These are phyloP conservation scores for Geotrichum klebahnii DNA, from an alignment of 1,139 yeast species.

Conservation along the genomic window DNA sequence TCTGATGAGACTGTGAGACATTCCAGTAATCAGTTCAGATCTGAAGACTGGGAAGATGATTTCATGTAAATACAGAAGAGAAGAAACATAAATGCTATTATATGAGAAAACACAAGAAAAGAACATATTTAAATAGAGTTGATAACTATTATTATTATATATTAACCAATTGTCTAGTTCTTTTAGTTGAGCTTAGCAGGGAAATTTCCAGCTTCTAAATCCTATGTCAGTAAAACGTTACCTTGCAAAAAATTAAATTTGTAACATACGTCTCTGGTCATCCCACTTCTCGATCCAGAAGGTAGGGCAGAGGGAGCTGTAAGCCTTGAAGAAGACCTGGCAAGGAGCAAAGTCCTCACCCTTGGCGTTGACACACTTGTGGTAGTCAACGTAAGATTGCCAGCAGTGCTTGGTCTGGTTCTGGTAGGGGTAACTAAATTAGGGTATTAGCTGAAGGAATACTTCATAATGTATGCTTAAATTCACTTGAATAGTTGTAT, in stretches of 20 bases:
- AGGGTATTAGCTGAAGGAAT: neutral
- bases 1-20: conserved; percentile 48
- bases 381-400: conserved; percentile 96
- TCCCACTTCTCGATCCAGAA: conserved; percentile 96
- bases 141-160: neutral
- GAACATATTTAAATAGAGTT: neutral
- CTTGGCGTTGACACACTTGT: conserved; percentile 91
- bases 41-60: conserved; percentile 65
- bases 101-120: neutral
- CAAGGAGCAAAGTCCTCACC: conserved; percentile 99
- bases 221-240: neutral
- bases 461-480: neutral
- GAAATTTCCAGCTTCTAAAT: conserved; percentile 53
- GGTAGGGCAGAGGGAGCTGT: conserved; percentile 84
- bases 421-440: conserved; percentile 64
- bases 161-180: neutral
- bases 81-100: neutral
- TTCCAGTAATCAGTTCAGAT: conserved; percentile 51
- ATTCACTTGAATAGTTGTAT: neutral
- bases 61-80: conserved; percentile 45
- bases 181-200: conserved; percentile 53
- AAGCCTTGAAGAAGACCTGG: conserved; percentile 88
- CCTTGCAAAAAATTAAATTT: conserved; percentile 32
- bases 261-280: conserved; percentile 62
- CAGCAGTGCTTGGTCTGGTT: conserved; percentile 98